These are phyloP conservation scores for Nothophytophthora sp. DNA, from an alignment of 352 stramenopile species.

Conservation along the genomic window DNA sequence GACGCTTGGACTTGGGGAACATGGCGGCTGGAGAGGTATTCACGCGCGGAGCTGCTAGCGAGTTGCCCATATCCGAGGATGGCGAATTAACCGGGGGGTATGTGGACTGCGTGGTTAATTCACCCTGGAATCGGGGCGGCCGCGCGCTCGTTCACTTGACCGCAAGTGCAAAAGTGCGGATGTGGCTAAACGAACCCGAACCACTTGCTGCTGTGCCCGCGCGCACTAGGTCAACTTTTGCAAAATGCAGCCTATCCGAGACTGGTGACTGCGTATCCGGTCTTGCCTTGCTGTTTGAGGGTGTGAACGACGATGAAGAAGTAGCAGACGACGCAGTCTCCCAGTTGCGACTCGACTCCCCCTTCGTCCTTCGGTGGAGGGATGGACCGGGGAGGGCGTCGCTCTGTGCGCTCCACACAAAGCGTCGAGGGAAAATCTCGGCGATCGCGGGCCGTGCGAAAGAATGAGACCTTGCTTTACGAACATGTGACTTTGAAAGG, in stretches of 20 bases:
- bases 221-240: no score
- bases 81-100: neutral
- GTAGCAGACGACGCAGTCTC: neutral
- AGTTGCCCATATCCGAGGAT: conserved; percentile 29
- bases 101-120: conserved; percentile 17
- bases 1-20: conserved; percentile 19
- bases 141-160: neutral
- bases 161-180: no score
- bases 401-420: no score
- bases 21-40: conserved; percentile 8
- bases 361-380: neutral
- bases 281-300: neutral
- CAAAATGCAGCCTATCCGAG: no score
- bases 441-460: neutral
- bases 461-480: neutral
- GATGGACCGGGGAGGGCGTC: neutral
- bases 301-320: neutral
- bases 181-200: no score
- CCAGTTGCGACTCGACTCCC: neutral
- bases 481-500: no score
- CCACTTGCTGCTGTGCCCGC: no score
- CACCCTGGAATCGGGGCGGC: neutral
- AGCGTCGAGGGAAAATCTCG: neutral
- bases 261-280: no score
- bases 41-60: neutral